Percentiles rank a stretch among this genome's conserved stretches.
Conservation (phyloP, 2,329 filamentous ascomycete species). For the Ascochyta clinopodiicola region DNA sequence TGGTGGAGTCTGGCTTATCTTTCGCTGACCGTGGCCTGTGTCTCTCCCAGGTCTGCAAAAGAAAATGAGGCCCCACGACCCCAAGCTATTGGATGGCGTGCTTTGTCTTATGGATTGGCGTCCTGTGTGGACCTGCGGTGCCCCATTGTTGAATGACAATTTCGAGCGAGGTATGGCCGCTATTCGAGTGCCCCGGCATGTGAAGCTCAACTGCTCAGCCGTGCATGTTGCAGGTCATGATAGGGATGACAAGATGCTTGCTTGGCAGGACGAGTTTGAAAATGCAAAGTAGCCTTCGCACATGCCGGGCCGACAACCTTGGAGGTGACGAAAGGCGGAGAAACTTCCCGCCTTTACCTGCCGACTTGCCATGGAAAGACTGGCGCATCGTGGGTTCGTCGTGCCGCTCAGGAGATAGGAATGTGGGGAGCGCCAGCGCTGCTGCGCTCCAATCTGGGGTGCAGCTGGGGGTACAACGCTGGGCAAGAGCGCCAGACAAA, state of each 20-base stretch:
- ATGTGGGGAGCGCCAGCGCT: conserved; percentile 27
- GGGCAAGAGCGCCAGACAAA: conserved; percentile 5
- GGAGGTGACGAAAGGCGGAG: conserved; percentile 7
- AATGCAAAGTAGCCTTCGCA: conserved; percentile 9
- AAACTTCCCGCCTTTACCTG: conserved; percentile 23
- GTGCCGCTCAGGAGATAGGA: conserved; percentile 21
- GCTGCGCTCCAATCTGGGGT: conserved; percentile 35
- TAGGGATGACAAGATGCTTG: conserved; percentile 4
- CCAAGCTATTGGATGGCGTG: conserved; percentile 17
- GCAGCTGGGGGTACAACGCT: conserved; percentile 18
- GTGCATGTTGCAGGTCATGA: conserved; percentile 10
- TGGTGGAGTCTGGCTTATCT: conserved; percentile 30
- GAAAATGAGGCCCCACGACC: conserved; percentile 18
- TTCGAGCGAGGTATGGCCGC: conserved; percentile 13
- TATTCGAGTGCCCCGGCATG: not conserved
- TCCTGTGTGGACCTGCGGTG: conserved; percentile 18
- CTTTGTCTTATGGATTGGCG: conserved; percentile 25
- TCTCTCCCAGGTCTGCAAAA: conserved; percentile 18
- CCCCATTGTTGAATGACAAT: conserved; percentile 8
- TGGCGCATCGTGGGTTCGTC: conserved; percentile 18
- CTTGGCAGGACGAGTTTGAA: not conserved
- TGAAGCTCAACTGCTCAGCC: conserved; percentile 3
- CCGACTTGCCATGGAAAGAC: conserved; percentile 23
- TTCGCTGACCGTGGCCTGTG: conserved; percentile 16
- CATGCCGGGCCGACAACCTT: conserved; percentile 18